Base-by-base conservation (phyloP, 2,329 filamentous ascomycete species). In the Fusarium succisae region DNA sequence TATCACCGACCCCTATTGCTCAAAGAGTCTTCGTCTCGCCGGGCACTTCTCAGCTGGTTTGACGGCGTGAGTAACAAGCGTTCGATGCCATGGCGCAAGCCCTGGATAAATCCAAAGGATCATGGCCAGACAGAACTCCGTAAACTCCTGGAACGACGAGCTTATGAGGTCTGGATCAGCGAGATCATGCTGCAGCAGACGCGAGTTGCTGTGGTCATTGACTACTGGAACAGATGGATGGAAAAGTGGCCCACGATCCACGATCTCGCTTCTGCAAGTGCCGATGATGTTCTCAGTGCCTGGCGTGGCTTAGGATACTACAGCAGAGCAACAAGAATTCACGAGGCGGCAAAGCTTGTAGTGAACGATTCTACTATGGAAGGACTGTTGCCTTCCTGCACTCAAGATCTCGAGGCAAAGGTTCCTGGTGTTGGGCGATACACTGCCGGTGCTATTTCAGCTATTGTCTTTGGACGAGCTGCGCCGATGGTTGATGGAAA, bases 111-210 rank as follows among this genome's bases (percentile, higher is more conserved):
- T 61, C 86, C 86, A 14, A 66, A 67, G 8, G 63, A 70, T 28
- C 70, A 76, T 24, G 32, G 60, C 22, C 76, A 82, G 3, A 70
- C 77, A 4, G 80, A 82, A n/a, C 81, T 87, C 14, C 83, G 84
- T 37, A 53, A 66, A n/a, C 79, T 79, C 6, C 82, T 91, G 17
- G 86, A 87, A 66, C 85, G 82, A 37, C 86, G 90, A 54, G 90
- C 90, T 5, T 92, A 92, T 81, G 86, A 91, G 78, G 90, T 92
- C 53, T 91, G 90, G 88, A 90, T 92, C 77, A 90, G 87, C 76
- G 90, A 92, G 81, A 88, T 91, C 74, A 92, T 92, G 90, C 84
- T 91, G 17, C 90, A 92, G 79, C 90, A 92, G 80, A 92, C 90
- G 5, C 88, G 90, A 35, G 90, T 92, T 8, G 85, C 87, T 6